A percentile compares a stretch with the other conserved stretches of the same genome.
phyloP scores from a whole-genome alignment of 2,329 filamentous ascomycete genomes.

The Sporothrix pallida region DNA sequence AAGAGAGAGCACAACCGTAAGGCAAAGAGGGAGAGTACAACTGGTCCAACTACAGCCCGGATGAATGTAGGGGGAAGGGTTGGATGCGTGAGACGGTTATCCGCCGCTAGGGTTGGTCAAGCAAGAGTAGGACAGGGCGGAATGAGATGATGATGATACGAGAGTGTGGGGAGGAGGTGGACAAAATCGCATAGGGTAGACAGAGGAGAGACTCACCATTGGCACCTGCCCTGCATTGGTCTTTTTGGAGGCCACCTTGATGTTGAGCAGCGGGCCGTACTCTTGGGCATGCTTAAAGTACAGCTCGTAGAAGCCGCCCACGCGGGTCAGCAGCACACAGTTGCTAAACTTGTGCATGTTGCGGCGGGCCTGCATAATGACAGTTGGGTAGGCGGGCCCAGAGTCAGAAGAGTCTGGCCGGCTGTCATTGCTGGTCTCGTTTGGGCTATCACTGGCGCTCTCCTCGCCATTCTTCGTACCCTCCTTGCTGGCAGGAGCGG shows the following conservation, averaged over 20 bases:
- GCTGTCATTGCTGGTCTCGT: not conserved
- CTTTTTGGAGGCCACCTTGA: conserved; percentile 84
- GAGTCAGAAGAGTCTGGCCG: not conserved
- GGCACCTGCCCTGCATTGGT: conserved; percentile 79
- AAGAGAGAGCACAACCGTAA: not conserved
- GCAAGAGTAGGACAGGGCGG: not conserved
- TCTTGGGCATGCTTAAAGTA: conserved; percentile 97
- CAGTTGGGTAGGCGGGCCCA: conserved; percentile 74
- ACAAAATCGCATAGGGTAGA: conserved; percentile 6
- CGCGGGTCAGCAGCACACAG: conserved; percentile 87
- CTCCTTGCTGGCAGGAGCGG: not conserved
- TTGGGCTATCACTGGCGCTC: not conserved
- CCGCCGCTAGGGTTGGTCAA: not conserved
- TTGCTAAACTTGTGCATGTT: conserved; percentile 92
- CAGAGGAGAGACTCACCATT: conserved; percentile 67
- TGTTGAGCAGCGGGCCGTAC: conserved; percentile 80
- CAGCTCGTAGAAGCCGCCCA: conserved; percentile 96
- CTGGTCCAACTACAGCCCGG: conserved; percentile 1
- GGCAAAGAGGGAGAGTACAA: too few species aligned
- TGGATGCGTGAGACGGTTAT: not conserved
- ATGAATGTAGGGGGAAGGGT: not conserved
- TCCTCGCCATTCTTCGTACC: not conserved
- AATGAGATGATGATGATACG: conserved; percentile 32
- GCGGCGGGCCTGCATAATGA: conserved; percentile 81
- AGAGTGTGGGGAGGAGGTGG: not conserved